Conservation (phyloP, 164 flowering plant genomes). For the Echeveria elegans region DNA sequence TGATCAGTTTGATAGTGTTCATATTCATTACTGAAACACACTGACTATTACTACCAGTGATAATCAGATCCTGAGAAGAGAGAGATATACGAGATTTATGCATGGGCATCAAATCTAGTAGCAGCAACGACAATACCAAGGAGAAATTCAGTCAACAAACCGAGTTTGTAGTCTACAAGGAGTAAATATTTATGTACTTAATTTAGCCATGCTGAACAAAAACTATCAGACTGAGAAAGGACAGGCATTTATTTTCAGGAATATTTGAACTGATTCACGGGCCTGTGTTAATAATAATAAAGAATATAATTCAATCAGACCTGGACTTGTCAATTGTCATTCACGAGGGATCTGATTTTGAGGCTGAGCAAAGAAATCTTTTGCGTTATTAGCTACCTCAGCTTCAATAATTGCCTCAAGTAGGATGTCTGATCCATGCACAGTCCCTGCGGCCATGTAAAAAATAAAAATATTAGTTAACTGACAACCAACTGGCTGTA, state of each 20-base stretch:
- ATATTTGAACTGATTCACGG: not conserved
- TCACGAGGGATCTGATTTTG: conserved; percentile 24
- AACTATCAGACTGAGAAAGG: not conserved
- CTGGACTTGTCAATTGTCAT: conserved; percentile 1
- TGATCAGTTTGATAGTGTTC: too few species aligned
- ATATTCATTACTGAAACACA: too few species aligned
- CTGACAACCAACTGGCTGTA: not conserved
- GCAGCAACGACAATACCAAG: not conserved
- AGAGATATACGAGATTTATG: too few species aligned
- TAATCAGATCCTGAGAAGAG: too few species aligned
- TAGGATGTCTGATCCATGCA: conserved; percentile 32
- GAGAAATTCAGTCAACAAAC: not conserved
- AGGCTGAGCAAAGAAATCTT: conserved; percentile 35
- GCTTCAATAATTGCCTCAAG: conserved; percentile 43
- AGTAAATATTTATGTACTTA: too few species aligned
- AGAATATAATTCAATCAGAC: not conserved
- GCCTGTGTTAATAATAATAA: not conserved
- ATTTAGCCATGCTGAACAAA: not conserved
- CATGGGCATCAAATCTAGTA: too few species aligned
- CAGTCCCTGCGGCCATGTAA: conserved; percentile 17
- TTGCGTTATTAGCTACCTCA: conserved; percentile 41
- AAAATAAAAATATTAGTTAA: not conserved
- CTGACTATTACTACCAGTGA: too few species aligned
- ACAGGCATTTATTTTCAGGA: not conserved
- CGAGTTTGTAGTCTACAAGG: not conserved